phyloP scores from a whole-genome alignment of 1,284 basidiomycete genomes.

The Ganoderma lucidum region DNA sequence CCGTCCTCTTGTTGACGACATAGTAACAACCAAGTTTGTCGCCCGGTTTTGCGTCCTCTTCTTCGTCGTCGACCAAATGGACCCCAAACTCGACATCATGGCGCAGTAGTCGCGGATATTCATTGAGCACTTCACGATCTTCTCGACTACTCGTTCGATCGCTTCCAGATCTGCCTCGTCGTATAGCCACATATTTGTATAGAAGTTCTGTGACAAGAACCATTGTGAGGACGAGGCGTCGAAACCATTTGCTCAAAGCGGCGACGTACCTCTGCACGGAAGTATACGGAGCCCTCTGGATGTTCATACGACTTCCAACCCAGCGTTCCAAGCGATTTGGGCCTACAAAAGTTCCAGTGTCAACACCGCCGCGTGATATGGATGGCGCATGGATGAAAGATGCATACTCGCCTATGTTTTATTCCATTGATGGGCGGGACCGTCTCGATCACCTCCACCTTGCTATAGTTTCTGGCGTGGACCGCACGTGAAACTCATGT shows the following conservation, averaged over 20 bases:
- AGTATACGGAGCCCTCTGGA: conserved; percentile 4
- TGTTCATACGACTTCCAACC: neutral
- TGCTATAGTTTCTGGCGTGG: neutral
- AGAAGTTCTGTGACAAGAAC: neutral
- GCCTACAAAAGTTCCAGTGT: neutral
- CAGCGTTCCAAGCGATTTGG: neutral
- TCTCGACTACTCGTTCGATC: neutral
- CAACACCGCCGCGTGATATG: neutral
- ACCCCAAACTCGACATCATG: neutral
- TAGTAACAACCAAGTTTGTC: conserved; percentile 2
- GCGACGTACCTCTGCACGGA: conserved; percentile 4
- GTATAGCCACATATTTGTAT: neutral
- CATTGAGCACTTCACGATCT: neutral
- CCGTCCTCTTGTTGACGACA: neutral
- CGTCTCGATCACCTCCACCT: neutral
- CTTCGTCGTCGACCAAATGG: neutral
- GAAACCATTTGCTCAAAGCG: neutral
- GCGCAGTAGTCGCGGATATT: neutral
- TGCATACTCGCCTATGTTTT: neutral
- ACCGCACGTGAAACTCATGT: too few species aligned
- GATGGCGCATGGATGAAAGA: neutral
- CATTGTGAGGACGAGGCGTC: neutral
- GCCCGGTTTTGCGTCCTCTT: neutral
- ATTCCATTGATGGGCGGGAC: neutral
- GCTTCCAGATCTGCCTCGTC: neutral